phyloP scores from a whole-genome alignment of 2,329 filamentous ascomycete species.

The Xylariaceae sp. region DNA sequence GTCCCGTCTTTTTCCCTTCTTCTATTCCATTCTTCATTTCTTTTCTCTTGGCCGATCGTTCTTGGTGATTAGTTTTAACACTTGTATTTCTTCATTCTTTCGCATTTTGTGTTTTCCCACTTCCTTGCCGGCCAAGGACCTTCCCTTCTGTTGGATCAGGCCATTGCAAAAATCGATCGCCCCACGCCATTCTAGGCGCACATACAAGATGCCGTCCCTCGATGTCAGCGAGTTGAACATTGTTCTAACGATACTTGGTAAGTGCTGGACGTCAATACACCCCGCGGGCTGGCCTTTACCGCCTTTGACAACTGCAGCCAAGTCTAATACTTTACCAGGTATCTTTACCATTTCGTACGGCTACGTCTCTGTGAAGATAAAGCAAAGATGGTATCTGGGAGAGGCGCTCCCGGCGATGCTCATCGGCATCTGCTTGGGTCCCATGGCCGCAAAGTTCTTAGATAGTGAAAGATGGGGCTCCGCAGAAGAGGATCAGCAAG shows the following conservation, averaged over 20 bases:
- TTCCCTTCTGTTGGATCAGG: too few species aligned
- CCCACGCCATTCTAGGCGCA: too few species aligned
- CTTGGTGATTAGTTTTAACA: too few species aligned
- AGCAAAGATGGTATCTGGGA: conserved; percentile 49
- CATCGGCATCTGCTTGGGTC: conserved; percentile 50
- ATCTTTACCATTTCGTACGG: conserved; percentile 45
- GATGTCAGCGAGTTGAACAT: conserved; percentile 50
- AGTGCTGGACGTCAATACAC: too few species aligned
- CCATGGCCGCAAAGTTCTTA: conserved; percentile 49
- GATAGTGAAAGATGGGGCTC: conserved; percentile 38
- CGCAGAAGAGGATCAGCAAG: conserved; percentile 27
- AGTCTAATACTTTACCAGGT: conserved; percentile 28
- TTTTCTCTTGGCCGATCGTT: too few species aligned
- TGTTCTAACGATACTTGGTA: conserved; percentile 42
- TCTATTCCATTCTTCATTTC: too few species aligned
- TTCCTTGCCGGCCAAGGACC: too few species aligned
- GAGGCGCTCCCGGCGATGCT: conserved; percentile 52
- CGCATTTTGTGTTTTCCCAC: too few species aligned
- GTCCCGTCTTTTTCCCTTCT: too few species aligned
- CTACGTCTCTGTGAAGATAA: conserved; percentile 48
- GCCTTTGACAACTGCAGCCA: background rate
- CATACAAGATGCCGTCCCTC: conserved; percentile 42
- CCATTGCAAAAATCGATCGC: too few species aligned
- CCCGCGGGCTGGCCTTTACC: too few species aligned
- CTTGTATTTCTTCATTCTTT: too few species aligned